Evolutionary conservation across 1,284 basidiomycete species (phyloP).

Genomic region (Phellopilus nigrolimitatus): DNA sequence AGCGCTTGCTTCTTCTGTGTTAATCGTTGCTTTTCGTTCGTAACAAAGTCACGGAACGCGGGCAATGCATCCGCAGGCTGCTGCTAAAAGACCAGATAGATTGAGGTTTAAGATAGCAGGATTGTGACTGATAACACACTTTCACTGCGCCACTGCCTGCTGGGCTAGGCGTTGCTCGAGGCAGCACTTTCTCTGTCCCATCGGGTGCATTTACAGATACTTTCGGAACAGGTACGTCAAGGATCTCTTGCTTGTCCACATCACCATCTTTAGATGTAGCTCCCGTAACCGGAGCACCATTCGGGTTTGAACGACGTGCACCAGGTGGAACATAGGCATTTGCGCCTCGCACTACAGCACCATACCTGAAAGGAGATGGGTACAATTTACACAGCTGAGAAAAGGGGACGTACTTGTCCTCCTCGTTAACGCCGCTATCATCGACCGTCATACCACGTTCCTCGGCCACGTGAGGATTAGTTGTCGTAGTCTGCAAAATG

Average conservation of each 20-base stretch:
- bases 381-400: conserved; percentile 8
- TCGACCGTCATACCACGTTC: conserved; percentile 74
- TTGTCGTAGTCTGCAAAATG: conserved; percentile 51
- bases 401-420: conserved; percentile 74
- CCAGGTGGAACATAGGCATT: conserved; percentile 93
- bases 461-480: conserved; percentile 87
- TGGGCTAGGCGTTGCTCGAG: conserved; percentile 37
- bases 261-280: conserved; percentile 23
- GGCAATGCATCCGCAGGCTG: conserved; percentile 65
- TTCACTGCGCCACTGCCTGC: conserved; percentile 56
- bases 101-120: not conserved
- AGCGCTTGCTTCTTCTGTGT: conserved; percentile 88
- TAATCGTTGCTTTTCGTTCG: conserved; percentile 81
- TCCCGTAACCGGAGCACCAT: conserved; percentile 29
- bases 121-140: conserved; percentile 21
- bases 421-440: conserved; percentile 81
- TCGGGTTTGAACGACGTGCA: conserved; percentile 46
- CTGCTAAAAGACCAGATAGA: conserved; percentile 29
- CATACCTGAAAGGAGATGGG: conserved; percentile 57
- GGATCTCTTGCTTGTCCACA: conserved; percentile 27
- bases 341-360: conserved; percentile 83
- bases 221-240: conserved; percentile 51
- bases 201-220: conserved; percentile 70
- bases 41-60: conserved; percentile 87
- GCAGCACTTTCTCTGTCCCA: conserved; percentile 39